Base-by-base conservation (phyloP, 257 asterid species). In the Penstemon barbatus region DNA sequence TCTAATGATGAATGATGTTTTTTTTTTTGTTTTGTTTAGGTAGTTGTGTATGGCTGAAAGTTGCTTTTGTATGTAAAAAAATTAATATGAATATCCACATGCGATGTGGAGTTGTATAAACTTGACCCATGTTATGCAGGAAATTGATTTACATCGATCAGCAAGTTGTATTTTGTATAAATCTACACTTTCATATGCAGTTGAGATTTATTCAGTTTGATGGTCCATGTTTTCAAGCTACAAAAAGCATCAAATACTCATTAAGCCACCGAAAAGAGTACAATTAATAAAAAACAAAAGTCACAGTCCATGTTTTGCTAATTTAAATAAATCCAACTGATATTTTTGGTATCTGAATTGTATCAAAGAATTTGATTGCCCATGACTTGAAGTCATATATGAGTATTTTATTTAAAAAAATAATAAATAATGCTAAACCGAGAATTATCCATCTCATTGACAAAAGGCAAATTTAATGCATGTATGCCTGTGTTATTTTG, bases 151-250 rank as follows among this genome's bases (percentile, higher is more conserved):
- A 15, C 18, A 15, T 15, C 18, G 18, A 15, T 15, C 18, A 15
- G 0, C 18, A 15, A 15, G 18, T 15, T 15, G 18, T 15, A 15
- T 15, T 15, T 15, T 15, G 18, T 15, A 15, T 15, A 15, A 15
- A 15, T 0, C 0, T 15, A 15, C 18, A 15, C 18, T 0, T 15
- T 15, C 18, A 59, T 55, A 66, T 66, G 15, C 48, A 51, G 54
- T 68, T 46, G 61, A 12, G 45, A 52, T 41, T 46, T 7, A 68
- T 9, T 36, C 71, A 46, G 15, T 39, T 69, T 10, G 53, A 39
- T 49, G 19, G 66, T 57, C 58, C 19, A 80, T 85, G 79, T 93
- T 93, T 84, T 93, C 98, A 81, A 93, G 98, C 99, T 93, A 75
- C 88, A 88, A 8, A 71, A 85, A 71, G 66, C 77, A 78, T 66